These are phyloP conservation scores for Erythrobasidium yunnanense DNA, from an alignment of 768 basidiomycete genomes.

Conservation along the genomic window DNA sequence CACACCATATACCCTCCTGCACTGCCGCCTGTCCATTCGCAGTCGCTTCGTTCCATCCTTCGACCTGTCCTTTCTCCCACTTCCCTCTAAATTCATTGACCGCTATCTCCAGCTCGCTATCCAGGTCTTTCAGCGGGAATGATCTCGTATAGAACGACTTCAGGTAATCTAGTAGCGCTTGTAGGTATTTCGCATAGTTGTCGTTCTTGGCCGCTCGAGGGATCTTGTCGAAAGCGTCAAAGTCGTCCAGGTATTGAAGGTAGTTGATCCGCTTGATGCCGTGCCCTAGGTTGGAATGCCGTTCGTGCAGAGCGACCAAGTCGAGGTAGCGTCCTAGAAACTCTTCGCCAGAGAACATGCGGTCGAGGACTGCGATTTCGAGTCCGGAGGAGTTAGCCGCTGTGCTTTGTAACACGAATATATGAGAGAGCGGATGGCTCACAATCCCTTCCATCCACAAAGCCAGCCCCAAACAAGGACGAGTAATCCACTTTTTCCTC, in stretches of 20 bases:
- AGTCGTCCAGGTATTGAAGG: slow-evolving; percentile 77
- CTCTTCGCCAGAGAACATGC: slow-evolving; percentile 90
- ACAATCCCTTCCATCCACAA: slow-evolving; percentile 73
- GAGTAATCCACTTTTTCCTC: slow-evolving; percentile 52
- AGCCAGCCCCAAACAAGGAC: slow-evolving; percentile 56
- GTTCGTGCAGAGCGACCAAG: slow-evolving; percentile 69
- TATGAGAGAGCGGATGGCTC: too few species aligned
- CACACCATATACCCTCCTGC: slow-evolving; percentile 70
- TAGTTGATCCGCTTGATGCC: slow-evolving; percentile 72
- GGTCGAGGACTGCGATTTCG: slow-evolving; percentile 38
- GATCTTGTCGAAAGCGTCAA: slow-evolving; percentile 33
- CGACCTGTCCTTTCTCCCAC: slow-evolving; percentile 68
- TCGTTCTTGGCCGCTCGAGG: slow-evolving; percentile 49
- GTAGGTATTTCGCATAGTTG: slow-evolving; percentile 74
- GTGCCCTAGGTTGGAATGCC: slow-evolving; percentile 80
- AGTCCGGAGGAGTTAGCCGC: too few species aligned
- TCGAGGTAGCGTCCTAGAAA: slow-evolving; percentile 89
- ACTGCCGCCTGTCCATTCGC: slow-evolving; percentile 44
- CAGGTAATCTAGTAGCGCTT: slow-evolving; percentile 68
- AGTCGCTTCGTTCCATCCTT: slow-evolving; percentile 57
- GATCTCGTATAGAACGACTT: slow-evolving; percentile 74
- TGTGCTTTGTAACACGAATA: too few species aligned
- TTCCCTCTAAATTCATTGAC: slow-evolving; percentile 60
- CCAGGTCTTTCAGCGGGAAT: slow-evolving; percentile 68
- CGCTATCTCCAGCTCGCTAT: slow-evolving; percentile 55